Evolutionary conservation across 1,284 basidiomycete species (phyloP), one percentile per base, ranked within the genome.

Genomic region (Mycosarcoma mackinlayi): DNA sequence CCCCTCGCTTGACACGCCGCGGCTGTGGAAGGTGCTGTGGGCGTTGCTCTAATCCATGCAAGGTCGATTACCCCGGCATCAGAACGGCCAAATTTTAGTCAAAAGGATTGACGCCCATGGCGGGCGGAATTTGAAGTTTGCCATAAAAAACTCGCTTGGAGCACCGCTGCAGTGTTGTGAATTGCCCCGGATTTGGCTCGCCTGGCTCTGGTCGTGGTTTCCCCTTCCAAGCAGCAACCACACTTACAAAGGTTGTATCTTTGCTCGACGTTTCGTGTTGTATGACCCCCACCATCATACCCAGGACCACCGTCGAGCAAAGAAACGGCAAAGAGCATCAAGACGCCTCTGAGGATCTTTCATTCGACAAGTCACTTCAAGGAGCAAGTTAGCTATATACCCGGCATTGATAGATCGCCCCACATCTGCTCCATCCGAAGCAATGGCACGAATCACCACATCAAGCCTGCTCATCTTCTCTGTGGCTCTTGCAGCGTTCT

Each of bases 61-160:
- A 11, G 25, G 48, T 58, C 55, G 55, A 58, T 58, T 58, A 58
- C 46, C 40, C 35, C 39, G 45, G 38, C 49, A 41, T 33, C 37
- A 51, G 30, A 45, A 19, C n/a, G 31, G 31, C 19, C n/a, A 13
- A 8, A 11, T n/a, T n/a, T n/a, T n/a, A n/a, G n/a, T n/a, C 25
- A 23, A 30, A 21, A 48, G 35, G 3, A 13, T 21, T 27, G 33
- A 21, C n/a, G 23, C 31, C 23, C 31, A 52, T 33, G 33, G 24
- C 11, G 3, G 23, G 34, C 52, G 52, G 27, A 24, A 54, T 25
- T 54, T 46, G 34, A 54, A 54, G 19, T 42, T 52, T 24, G 34
- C 10, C 4, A 27, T 40, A 56, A 24, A 31, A 34, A 9, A 24
- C 33, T 40, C 38, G 48, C 11, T 27, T 34, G 28, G 18, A 21